A percentile compares a stretch with the other conserved stretches of the same genome.
Evolutionary conservation across 208 protist species (phyloP).

Genomic region (Crithidia acanthocephali): DNA sequence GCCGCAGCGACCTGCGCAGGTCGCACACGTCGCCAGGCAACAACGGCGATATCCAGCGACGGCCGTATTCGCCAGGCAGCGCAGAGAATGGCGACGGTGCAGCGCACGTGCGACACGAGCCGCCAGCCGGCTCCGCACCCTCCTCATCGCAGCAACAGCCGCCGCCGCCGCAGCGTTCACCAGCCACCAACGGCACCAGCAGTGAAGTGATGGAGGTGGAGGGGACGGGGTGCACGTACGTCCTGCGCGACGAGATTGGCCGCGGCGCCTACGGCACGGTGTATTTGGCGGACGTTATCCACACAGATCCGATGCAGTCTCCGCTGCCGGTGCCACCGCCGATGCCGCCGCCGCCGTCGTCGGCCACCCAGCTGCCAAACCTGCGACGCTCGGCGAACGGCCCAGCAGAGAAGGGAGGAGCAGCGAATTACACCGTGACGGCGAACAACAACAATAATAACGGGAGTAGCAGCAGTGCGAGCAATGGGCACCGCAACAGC

Average conservation of each 20-base stretch:
- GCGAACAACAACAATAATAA: constrained; percentile 4
- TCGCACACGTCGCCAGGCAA: not conserved
- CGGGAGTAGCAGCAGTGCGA: not conserved
- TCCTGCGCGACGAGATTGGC: constrained; percentile 93
- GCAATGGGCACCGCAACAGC: constrained; percentile 47
- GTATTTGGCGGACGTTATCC: constrained; percentile 76
- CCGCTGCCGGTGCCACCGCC: not conserved
- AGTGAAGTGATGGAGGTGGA: constrained; percentile 11
- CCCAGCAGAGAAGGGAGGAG: not conserved
- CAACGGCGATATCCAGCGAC: not conserved
- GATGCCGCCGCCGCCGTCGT: not conserved
- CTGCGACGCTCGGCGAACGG: not conserved
- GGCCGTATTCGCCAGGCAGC: not conserved
- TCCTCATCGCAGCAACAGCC: not conserved
- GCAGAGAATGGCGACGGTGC: not conserved
- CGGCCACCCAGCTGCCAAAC: constrained; percentile 6
- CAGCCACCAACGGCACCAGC: not conserved
- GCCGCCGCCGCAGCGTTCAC: not conserved
- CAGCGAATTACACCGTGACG: not conserved
- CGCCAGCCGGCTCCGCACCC: not conserved
- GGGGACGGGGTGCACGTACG: constrained; percentile 44
- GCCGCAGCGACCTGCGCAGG: not conserved
- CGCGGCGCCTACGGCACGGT: constrained; percentile 97
- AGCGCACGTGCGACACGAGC: constrained; percentile 1
- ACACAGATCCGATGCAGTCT: constrained; percentile 13